phyloP scores from a whole-genome alignment of 495 filamentous ascomycete genomes.

The Letharia columbiana region DNA sequence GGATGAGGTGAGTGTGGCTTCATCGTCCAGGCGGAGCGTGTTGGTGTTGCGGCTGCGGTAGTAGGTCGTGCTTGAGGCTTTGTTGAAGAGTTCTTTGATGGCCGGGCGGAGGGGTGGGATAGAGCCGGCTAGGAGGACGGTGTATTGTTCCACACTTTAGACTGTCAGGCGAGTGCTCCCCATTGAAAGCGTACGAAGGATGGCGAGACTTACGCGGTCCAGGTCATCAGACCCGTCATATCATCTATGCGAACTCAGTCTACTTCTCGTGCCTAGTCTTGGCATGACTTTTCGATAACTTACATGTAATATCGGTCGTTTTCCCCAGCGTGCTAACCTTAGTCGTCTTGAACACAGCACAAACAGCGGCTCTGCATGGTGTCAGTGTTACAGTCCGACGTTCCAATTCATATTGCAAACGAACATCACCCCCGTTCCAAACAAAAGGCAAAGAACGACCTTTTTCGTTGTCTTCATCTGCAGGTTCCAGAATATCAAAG shows the following conservation, averaged over 20 bases:
- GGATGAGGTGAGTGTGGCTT: not conserved
- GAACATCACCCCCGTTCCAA: not conserved
- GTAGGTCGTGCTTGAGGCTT: not conserved
- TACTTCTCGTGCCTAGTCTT: not conserved
- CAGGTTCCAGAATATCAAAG: not conserved
- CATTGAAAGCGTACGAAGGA: not conserved
- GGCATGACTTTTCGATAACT: not conserved
- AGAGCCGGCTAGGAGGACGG: not conserved
- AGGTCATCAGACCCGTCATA: not conserved
- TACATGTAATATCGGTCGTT: not conserved
- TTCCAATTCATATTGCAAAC: not conserved
- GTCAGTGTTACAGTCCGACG: not conserved
- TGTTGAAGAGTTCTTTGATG: not conserved
- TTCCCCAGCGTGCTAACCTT: not conserved
- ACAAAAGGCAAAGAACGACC: not conserved
- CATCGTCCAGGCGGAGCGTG: not conserved
- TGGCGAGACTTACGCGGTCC: not conserved
- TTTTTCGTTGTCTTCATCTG: not conserved
- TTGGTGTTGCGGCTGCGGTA: not conserved
- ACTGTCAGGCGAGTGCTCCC: not conserved
- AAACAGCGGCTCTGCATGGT: not conserved
- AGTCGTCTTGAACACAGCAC: not conserved
- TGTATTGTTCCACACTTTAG: not conserved
- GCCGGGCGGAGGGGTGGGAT: not conserved
- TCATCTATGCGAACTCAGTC: not conserved